Evolutionary conservation across 2,329 filamentous ascomycete genomes (phyloP), one percentile per base, ranked within the genome.

Genomic region (Ophiostoma perfectum): DNA sequence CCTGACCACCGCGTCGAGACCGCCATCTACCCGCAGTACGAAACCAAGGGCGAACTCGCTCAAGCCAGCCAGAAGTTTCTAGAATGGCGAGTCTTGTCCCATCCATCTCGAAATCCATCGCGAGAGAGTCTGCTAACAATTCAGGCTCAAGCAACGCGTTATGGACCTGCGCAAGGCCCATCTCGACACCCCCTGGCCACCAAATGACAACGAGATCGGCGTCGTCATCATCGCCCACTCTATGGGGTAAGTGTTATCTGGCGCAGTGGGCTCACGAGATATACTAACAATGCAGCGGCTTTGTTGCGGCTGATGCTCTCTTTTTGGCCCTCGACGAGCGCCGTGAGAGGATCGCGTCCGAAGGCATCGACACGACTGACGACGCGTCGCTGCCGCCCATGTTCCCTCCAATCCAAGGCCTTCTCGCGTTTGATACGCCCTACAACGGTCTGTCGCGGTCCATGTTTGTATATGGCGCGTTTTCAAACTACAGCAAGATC

Each of bases 361-460:
- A 49, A 75, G 76, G n/a, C 69, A 75, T 39, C 70, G 68, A 0
- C 63, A 68, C 44, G 11, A 41, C 39, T 18, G 45, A 58, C 64
- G 1, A 72, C 74, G 12, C 86, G 62, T 45, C 63, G 42, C 63
- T 42, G 16, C 38, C 60, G 38, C 60, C 60, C 38, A 41, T 92
- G 77, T 96, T 96, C 76, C 92, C 92, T 0, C 85, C 91, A 67
- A 89, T 96, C 70, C 89, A 92, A 74, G 92, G 90, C 65, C 83
- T 96, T 16, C 81, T 96, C 45, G 87, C 91, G 6, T 95, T 95
- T 74, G 92, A 96, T 77, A 96, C 93, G 0, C 93, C 93, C 0
- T 96, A 89, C 77, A 87, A 92, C 69, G 88, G 89, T 6, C 82
- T 86, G 16, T 82, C 84, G 2, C 78, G 84, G 12, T 83, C 82